phyloP scores from a whole-genome alignment of 2,329 filamentous ascomycete species.

The Zarea fungicola region DNA sequence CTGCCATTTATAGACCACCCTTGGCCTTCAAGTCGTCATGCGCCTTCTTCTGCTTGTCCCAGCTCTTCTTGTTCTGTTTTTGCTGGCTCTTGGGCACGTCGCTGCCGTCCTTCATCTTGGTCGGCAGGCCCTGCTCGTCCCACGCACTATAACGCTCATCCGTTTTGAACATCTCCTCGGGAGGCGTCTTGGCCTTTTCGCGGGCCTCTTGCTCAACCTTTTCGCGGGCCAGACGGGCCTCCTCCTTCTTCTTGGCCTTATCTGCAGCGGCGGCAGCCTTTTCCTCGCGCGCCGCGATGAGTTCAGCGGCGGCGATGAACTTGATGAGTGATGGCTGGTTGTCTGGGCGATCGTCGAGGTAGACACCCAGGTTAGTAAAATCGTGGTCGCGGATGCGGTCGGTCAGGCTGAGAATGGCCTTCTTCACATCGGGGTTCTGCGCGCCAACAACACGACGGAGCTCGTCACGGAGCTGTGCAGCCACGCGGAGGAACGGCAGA shows the following conservation, averaged over 20 bases:
- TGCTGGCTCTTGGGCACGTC: slow-evolving; percentile 73
- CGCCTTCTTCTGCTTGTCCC: slow-evolving; percentile 83
- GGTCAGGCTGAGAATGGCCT: slow-evolving; percentile 69
- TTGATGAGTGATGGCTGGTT: slow-evolving; percentile 67
- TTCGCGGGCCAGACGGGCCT: slow-evolving; percentile 45
- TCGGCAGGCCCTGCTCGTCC: slow-evolving; percentile 79
- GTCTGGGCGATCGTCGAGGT: slow-evolving; percentile 75
- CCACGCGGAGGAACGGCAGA: slow-evolving; percentile 49
- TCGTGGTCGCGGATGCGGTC: slow-evolving; percentile 77
- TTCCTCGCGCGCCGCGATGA: slow-evolving; percentile 54
- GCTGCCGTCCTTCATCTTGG: slow-evolving; percentile 68
- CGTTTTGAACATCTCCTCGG: slow-evolving; percentile 51
- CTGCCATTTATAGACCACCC: slow-evolving; percentile 23
- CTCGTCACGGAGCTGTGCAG: slow-evolving; percentile 56
- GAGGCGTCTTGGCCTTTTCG: slow-evolving; percentile 52
- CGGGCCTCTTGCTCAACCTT: slow-evolving; percentile 48
- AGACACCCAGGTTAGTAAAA: slow-evolving; percentile 77
- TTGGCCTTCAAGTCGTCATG: slow-evolving; percentile 55
- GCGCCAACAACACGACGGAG: slow-evolving; percentile 51
- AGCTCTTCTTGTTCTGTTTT: slow-evolving; percentile 85
- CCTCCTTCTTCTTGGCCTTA: slow-evolving; percentile 50
- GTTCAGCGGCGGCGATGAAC: slow-evolving; percentile 51
- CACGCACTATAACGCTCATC: slow-evolving; percentile 64
- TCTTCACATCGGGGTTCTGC: slow-evolving; percentile 49
- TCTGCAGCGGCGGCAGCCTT: slow-evolving; percentile 58